phyloP scores from a whole-genome alignment of 2,329 filamentous ascomycete genomes.

The Stachybotrys chlorohalonatus region DNA sequence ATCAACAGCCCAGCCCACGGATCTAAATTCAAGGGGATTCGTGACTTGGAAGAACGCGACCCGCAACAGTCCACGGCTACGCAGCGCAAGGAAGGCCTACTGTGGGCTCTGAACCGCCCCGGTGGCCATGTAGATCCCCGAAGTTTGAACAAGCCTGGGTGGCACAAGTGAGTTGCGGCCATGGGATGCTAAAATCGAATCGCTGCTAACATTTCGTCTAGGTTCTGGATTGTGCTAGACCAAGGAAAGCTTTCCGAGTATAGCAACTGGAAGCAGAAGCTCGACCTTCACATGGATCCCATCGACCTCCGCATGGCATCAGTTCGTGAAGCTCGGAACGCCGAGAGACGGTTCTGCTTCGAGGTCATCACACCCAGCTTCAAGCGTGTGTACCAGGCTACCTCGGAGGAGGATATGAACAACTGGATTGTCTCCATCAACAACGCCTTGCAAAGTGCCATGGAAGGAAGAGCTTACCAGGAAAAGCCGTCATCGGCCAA shows the following conservation, averaged over 20 bases:
- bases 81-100: slow-evolving; percentile 82
- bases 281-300: slow-evolving; percentile 95
- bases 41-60: slow-evolving; percentile 83
- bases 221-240: slow-evolving; percentile 97
- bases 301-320: slow-evolving; percentile 97
- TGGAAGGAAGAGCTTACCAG: slow-evolving; percentile 65
- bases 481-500: slow-evolving; percentile 36
- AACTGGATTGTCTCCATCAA: slow-evolving; percentile 96
- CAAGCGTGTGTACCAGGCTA: slow-evolving; percentile 94
- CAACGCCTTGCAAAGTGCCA: slow-evolving; percentile 90
- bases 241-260: slow-evolving; percentile 96
- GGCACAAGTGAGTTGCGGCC: slow-evolving; percentile 75
- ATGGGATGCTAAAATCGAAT: not conserved
- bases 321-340: slow-evolving; percentile 88
- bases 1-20: slow-evolving; percentile 42
- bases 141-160: slow-evolving; percentile 91
- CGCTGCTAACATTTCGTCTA: slow-evolving; percentile 25
- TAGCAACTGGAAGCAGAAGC: slow-evolving; percentile 96
- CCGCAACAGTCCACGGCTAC: slow-evolving; percentile 39
- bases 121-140: slow-evolving; percentile 93
- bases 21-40: slow-evolving; percentile 78
- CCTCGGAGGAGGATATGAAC: slow-evolving; percentile 95
- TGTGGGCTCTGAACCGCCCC: slow-evolving; percentile 90
- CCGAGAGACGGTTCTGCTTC: slow-evolving; percentile 92
- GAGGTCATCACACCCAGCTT: slow-evolving; percentile 96